phyloP scores from a whole-genome alignment of 2,329 filamentous ascomycete species.

The Akanthomyces muscarius region DNA sequence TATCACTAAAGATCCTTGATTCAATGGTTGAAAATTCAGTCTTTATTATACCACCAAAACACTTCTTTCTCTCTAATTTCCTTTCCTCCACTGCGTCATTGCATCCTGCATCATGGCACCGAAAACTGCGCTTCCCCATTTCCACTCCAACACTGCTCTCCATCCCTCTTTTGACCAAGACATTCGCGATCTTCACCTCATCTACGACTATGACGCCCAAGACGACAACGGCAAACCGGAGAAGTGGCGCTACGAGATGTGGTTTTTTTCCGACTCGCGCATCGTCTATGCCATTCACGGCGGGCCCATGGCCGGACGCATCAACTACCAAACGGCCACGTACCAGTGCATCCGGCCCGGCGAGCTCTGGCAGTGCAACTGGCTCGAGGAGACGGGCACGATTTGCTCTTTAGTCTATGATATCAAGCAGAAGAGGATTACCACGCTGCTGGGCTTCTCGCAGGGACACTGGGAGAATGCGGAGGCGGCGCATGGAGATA shows the following conservation, averaged over 20 bases:
- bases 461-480: slow-evolving; percentile 53
- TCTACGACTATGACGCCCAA: slow-evolving; percentile 54
- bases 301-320: slow-evolving; percentile 53
- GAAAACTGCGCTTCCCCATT: background rate
- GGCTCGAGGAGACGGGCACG: slow-evolving; percentile 58
- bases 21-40: no score
- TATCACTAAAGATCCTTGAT: no score
- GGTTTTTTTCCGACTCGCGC: slow-evolving; percentile 52
- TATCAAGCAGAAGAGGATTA: slow-evolving; percentile 45
- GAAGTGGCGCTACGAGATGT: slow-evolving; percentile 60
- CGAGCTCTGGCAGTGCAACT: slow-evolving; percentile 58
- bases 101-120: background rate
- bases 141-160: background rate
- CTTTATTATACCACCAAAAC: no score
- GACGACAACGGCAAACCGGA: slow-evolving; percentile 46
- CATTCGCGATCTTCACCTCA: slow-evolving; percentile 48
- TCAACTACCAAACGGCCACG: slow-evolving; percentile 50
- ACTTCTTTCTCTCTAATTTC: no score
- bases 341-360: slow-evolving; percentile 56
- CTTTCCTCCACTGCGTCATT: no score
- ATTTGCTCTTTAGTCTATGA: slow-evolving; percentile 54
- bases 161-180: slow-evolving; percentile 43
- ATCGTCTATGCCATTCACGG: slow-evolving; percentile 58
- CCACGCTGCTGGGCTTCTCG: slow-evolving; percentile 50
- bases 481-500: slow-evolving; percentile 50